A percentile compares a stretch with the other conserved stretches of the same genome.
Evolutionary conservation across 1,284 basidiomycete genomes (phyloP).

Genomic region (Ceratobasidium sp.): DNA sequence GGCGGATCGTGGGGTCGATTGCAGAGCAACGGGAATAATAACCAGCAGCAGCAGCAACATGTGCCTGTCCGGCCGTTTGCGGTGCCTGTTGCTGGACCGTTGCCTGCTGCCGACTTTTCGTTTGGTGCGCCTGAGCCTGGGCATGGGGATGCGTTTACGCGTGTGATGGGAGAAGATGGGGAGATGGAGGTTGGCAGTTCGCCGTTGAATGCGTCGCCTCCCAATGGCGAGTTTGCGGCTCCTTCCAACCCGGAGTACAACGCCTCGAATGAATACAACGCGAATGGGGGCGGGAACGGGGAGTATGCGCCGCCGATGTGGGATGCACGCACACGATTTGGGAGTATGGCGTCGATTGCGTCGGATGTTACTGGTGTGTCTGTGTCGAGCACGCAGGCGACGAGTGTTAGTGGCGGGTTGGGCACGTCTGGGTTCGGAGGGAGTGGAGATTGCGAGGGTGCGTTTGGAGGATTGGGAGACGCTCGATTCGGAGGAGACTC

Average conservation of each 20-base stretch:
- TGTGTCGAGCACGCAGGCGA: slow-evolving; percentile 37
- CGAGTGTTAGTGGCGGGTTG: slow-evolving; percentile 27
- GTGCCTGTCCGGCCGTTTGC: slow-evolving; percentile 22
- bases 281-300: too few relatives aligned
- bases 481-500: slow-evolving; percentile 7
- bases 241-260: too few relatives aligned
- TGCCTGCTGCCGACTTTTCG: slow-evolving; percentile 47
- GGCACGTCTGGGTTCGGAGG: slow-evolving; percentile 20
- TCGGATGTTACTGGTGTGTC: slow-evolving; percentile 47
- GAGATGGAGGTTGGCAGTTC: neutral
- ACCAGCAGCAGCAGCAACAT: neutral
- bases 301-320: slow-evolving; percentile 8
- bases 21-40: too few relatives aligned
- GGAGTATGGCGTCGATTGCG: slow-evolving; percentile 47
- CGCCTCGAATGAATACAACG: too few relatives aligned
- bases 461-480: neutral
- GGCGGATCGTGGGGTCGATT: neutral
- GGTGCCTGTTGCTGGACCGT: slow-evolving; percentile 42
- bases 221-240: too few relatives aligned
- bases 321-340: slow-evolving; percentile 44
- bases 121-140: slow-evolving; percentile 45
- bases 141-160: slow-evolving; percentile 36
- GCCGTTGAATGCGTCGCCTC: neutral
- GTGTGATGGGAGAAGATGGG: slow-evolving; percentile 9
- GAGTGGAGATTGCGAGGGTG: neutral